Evolutionary conservation across 1,139 yeast species (phyloP), one percentile per base, ranked within the genome.

Genomic region (Debaryomyces psychrophilus): DNA sequence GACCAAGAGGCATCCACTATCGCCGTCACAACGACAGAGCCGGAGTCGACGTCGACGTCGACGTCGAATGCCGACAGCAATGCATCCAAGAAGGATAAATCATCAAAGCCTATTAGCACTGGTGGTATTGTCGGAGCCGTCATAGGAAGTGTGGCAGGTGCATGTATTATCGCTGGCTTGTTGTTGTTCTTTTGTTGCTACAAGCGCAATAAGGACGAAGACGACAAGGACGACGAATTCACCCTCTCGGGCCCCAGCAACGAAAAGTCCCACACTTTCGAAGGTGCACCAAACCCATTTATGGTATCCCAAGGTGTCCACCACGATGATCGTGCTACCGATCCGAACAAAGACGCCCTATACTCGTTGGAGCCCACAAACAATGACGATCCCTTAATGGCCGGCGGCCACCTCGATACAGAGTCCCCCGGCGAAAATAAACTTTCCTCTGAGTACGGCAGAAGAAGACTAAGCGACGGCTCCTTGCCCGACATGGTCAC

Each of bases 71-170:
- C 31, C 50, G 36, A 34, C 46, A 41, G n/a, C 45, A 31, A 44
- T 41, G 40, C 34, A 26, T 31, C 37, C 33, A 44, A 44, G 44
- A 40, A 45, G 49, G 46, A 45, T 22, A 59, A 54, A 12, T 44
- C 54, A 12, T 50, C 54, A 15, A 59, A 57, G 31, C 58, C 68
- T 8, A 51, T 81, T 33, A 73, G 82, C 5, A 75, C 78, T 5
- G 93, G 93, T 18, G 85, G 85, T n/a, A 83, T 84, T 52, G 90
- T 86, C 1, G 92, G 90, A 40, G 79, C 83, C 9, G 88, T 81
- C 1, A 74, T 85, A 42, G 90, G 90, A n/a, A 69, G 76, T 1
- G 68, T 84, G 1, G 71, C 71, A 5, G 90, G 88, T 39, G 73
- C 71, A 0, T 58, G 71, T 1, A 29, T 76, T 4, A 44, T 81